Conservation (phyloP, 495 filamentous ascomycete genomes). For the Penicillium herquei region DNA sequence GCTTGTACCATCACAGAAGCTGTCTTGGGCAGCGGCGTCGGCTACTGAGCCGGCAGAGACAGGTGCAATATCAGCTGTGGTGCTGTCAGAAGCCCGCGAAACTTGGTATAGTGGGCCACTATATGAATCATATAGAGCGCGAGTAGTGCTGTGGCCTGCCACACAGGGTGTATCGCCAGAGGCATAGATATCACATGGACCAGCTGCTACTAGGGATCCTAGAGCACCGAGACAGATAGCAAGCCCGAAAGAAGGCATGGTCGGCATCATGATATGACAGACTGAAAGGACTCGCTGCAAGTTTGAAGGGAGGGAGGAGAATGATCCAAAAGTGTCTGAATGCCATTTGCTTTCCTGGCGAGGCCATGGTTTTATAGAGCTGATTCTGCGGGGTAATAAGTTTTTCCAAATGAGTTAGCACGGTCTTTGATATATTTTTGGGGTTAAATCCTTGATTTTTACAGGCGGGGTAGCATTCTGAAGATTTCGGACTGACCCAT, state of each 20-base stretch:
- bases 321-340: not conserved
- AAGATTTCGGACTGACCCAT: not conserved
- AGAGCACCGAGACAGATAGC: not conserved
- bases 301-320: not conserved
- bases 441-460: not conserved
- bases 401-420: not conserved
- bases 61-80: constrained; percentile 45
- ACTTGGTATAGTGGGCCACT: constrained; percentile 56
- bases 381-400: not conserved
- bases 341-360: not conserved
- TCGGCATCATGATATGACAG: not conserved
- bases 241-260: not conserved
- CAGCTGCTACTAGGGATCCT: constrained; percentile 39
- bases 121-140: constrained; percentile 52
- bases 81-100: constrained; percentile 47
- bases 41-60: constrained; percentile 52
- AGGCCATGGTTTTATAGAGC: not conserved
- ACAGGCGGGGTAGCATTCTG: not conserved
- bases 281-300: no score
- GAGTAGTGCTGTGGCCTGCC: constrained; percentile 58
- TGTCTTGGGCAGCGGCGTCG: constrained; percentile 53
- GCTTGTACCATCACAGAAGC: constrained; percentile 54
- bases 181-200: constrained; percentile 56
- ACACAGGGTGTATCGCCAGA: constrained; percentile 54
- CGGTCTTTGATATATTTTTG: not conserved